Percentiles rank a stretch among this genome's conserved stretches.
Conservation (phyloP, 129 eudicot genomes). For the Pulicaria dysenterica region DNA sequence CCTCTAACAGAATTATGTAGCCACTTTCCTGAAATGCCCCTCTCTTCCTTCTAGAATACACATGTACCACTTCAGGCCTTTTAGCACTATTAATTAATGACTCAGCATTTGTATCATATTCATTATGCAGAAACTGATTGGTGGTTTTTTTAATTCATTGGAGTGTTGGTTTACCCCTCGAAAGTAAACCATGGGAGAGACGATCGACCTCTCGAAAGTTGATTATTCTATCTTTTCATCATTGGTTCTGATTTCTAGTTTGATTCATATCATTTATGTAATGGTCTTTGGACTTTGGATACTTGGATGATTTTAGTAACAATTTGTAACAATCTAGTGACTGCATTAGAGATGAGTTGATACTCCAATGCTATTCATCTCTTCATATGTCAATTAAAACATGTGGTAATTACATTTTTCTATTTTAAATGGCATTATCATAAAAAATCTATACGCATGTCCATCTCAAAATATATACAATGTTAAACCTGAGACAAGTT, state of each 20-base stretch:
- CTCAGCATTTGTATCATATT: background rate
- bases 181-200: too few species aligned
- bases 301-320: background rate
- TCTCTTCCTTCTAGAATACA: too few species aligned
- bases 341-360: background rate
- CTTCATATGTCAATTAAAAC: background rate
- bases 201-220: too few species aligned
- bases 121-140: too few species aligned
- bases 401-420: background rate
- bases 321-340: background rate
- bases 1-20: too few species aligned
- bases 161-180: too few species aligned
- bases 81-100: too few species aligned
- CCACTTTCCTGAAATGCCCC: too few species aligned
- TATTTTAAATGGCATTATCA: background rate
- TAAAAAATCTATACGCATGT: background rate
- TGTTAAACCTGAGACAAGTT: slow-evolving; percentile 6
- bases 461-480: background rate
- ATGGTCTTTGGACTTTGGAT: background rate
- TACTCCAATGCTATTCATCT: background rate
- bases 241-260: too few species aligned
- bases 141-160: too few species aligned
- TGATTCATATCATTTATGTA: background rate
- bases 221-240: too few species aligned
- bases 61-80: too few species aligned